Percentiles rank a stretch among this genome's conserved stretches.
Evolutionary conservation across 768 basidiomycete genomes (phyloP).

Genomic region (Russula foetens): DNA sequence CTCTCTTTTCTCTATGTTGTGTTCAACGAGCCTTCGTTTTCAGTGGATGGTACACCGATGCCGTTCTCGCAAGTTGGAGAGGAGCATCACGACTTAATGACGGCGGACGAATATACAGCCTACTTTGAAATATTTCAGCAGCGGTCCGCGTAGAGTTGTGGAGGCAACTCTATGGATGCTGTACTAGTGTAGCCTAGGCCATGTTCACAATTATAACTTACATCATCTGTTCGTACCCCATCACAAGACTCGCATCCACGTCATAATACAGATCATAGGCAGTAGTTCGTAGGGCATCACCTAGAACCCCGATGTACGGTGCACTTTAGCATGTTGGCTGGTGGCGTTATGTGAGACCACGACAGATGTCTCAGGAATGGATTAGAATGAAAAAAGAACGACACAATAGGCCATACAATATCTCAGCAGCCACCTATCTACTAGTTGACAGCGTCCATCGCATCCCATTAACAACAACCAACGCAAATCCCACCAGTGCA

Average conservation of each 20-base stretch:
- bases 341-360: not conserved
- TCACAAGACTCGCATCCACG: not conserved
- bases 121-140: constrained; percentile 66
- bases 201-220: not conserved
- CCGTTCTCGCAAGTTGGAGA: constrained; percentile 79
- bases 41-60: constrained; percentile 71
- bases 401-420: constrained; percentile 9
- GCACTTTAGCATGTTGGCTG: no score
- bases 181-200: not conserved
- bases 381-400: constrained; percentile 6
- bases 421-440: constrained; percentile 2
- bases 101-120: constrained; percentile 82
- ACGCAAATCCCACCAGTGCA: not conserved
- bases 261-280: not conserved
- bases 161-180: not conserved
- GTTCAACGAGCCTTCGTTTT: constrained; percentile 2
- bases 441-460: not conserved
- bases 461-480: constrained; percentile 3
- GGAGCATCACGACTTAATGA: constrained; percentile 89
- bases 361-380: not conserved
- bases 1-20: not conserved
- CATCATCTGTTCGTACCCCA: not conserved
- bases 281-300: no score
- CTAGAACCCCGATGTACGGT: no score
- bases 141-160: constrained; percentile 20